phyloP scores from a whole-genome alignment of 2,329 filamentous ascomycete genomes.

The Pyrenophora tritici-repentis region DNA sequence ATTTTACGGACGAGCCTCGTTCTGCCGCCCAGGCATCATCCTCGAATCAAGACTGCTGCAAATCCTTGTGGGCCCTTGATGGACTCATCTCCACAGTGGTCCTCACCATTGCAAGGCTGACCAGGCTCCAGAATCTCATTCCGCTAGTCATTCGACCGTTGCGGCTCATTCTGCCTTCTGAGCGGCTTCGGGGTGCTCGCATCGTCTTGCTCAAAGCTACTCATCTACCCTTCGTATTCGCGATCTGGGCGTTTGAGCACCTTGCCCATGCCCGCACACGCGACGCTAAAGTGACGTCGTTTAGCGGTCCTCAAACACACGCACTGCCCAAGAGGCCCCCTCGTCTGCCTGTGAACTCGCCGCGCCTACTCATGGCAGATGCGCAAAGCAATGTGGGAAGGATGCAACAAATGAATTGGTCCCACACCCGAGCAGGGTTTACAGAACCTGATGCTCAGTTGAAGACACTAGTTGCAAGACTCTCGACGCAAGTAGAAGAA shows the following conservation, averaged over 20 bases:
- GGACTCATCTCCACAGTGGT: background rate
- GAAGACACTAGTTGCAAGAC: conserved; percentile 45
- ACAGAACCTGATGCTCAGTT: conserved; percentile 41
- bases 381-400: conserved; percentile 23
- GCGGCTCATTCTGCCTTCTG: conserved; percentile 68
- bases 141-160: conserved; percentile 75
- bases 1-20: conserved; percentile 22
- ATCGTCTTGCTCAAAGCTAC: conserved; percentile 64
- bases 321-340: conserved; percentile 30
- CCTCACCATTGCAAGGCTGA: conserved; percentile 36
- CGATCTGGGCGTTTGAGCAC: conserved; percentile 70
- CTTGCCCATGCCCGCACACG: conserved; percentile 33
- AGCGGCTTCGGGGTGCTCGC: conserved; percentile 65
- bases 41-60: conserved; percentile 9
- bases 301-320: conserved; percentile 42
- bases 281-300: conserved; percentile 28
- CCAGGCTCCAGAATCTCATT: conserved; percentile 66
- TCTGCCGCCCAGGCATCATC: conserved; percentile 38
- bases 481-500: conserved; percentile 47
- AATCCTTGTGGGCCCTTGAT: conserved; percentile 12
- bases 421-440: conserved; percentile 29
- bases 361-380: conserved; percentile 35
- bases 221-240: conserved; percentile 69
- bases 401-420: conserved; percentile 23
- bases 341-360: conserved; percentile 41